phyloP scores from a whole-genome alignment of 106 monocot species.

The Platanthera zijinensis region DNA sequence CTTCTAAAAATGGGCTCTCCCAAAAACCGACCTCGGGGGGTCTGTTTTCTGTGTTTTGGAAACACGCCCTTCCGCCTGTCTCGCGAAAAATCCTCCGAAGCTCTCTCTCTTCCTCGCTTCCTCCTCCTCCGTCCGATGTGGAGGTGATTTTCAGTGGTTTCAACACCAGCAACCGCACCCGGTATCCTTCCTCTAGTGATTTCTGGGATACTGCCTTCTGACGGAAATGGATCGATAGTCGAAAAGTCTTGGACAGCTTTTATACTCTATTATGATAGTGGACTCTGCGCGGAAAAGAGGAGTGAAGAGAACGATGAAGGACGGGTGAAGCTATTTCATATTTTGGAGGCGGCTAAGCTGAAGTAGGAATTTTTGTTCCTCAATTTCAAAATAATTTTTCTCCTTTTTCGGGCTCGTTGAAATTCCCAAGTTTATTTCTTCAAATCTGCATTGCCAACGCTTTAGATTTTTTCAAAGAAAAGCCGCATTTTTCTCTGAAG shows the following conservation, averaged over 20 bases:
- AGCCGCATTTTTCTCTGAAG: constrained; percentile 62
- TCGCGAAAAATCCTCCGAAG: no score
- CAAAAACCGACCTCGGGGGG: no score
- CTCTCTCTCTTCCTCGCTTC: no score
- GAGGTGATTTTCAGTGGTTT: no score
- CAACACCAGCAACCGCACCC: no score
- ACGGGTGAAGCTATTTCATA: constrained; percentile 45
- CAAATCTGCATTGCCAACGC: constrained; percentile 21
- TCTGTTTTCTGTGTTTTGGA: no score
- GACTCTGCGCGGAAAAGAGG: constrained; percentile 30
- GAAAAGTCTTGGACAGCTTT: constrained; percentile 62
- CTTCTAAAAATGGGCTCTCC: no score
- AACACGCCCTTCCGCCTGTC: no score
- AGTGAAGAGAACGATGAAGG: constrained; percentile 27
- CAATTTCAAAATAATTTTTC: background rate
- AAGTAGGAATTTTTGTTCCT: constrained; percentile 25
- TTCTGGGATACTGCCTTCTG: constrained; percentile 24
- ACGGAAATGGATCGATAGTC: constrained; percentile 53
- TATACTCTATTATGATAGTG: constrained; percentile 61
- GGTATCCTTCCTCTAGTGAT: no score
- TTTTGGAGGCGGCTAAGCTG: constrained; percentile 50
- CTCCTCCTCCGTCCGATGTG: no score
- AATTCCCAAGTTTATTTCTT: background rate
- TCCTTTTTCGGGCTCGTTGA: background rate
- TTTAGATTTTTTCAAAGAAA: constrained; percentile 76